Evolutionary conservation across 345 rosid genomes (phyloP), one percentile per base, ranked within the genome.

Genomic region (Abelmoschus esculentus): DNA sequence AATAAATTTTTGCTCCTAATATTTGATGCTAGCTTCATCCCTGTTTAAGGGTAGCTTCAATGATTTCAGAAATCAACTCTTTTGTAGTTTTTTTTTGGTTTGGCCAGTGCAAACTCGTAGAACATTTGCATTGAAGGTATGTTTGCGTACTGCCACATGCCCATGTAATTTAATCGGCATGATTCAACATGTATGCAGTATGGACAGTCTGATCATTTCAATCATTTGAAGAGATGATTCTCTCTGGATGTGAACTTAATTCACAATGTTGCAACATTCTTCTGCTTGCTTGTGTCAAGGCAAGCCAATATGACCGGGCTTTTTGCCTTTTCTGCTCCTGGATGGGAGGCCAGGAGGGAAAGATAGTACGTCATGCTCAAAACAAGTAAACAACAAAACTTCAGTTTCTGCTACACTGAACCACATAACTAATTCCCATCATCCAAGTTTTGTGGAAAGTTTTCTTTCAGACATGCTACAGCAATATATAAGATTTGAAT

Each of bases 241-340:
- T 71, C 62, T 76, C 95, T 82, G 96, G 96, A 26, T 89, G 89
- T 79, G 83, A 83, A 76, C 97, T 96, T 59, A 91, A 88, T 78
- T 79, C 93, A 72, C 96, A 83, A 46, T 88, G 97, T 80, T 91
- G 79, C 87, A 91, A 93, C 81, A 86, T 82, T 73, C 82, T 93
- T 64, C 78, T 93, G 69, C 92, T 89, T 86, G 96, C 95, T 73
- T 91, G 96, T 75, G 95, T 93, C 55, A 90, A 88, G 86, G 90
- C 90, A 80, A 75, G 79, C 80, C 96, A 91, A 72, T 93, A 84
- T 72, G 98, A 93, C 77, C 83, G 92, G 78, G 97, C 97, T 76
- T 93, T 91, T 78, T 95, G 96, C 58, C 91, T 89, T 80, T 91
- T 88, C 78, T 73, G 70, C 69, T 78, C 80, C 69, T 91, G 91